Evolutionary conservation across 2,329 filamentous ascomycete genomes (phyloP).

Genomic region (Allantophomopsis lycopodina): DNA sequence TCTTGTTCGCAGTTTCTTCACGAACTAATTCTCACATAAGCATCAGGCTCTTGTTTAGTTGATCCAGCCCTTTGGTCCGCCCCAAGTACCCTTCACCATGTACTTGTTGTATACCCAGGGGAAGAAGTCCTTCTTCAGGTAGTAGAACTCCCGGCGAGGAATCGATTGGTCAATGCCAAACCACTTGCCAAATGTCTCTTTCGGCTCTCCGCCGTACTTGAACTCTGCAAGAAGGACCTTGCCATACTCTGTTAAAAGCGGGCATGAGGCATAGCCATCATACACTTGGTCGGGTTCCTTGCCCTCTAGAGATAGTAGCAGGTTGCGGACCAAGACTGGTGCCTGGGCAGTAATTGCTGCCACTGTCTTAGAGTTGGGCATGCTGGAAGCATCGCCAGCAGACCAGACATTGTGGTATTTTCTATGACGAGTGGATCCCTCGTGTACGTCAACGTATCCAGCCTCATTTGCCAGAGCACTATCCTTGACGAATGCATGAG

Average conservation of each 20-base stretch:
- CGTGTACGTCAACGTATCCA: constrained; percentile 43
- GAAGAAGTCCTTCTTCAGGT: constrained; percentile 54
- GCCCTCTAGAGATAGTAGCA: constrained; percentile 29
- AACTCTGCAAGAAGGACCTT: constrained; percentile 53
- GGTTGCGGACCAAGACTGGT: constrained; percentile 33
- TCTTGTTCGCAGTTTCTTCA: no score
- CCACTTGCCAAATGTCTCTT: constrained; percentile 43
- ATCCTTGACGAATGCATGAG: constrained; percentile 37
- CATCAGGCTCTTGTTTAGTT: constrained; percentile 43
- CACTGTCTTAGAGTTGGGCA: constrained; percentile 42
- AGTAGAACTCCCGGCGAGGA: constrained; percentile 42
- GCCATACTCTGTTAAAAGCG: constrained; percentile 39
- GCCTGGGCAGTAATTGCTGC: constrained; percentile 37
- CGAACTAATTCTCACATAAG: constrained; percentile 23
- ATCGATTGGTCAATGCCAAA: constrained; percentile 42
- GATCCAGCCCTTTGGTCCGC: constrained; percentile 53
- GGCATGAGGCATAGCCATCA: constrained; percentile 42
- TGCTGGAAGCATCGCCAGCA: constrained; percentile 40
- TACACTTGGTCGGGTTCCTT: constrained; percentile 28
- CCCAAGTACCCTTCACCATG: constrained; percentile 50
- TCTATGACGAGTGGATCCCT: constrained; percentile 35
- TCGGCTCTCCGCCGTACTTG: constrained; percentile 47
- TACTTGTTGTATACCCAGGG: constrained; percentile 49
- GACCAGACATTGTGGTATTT: constrained; percentile 45
- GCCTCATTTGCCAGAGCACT: constrained; percentile 38